Evolutionary conservation across 768 basidiomycete genomes (phyloP), one percentile per base, ranked within the genome.

Genomic region (Suillus paluster): DNA sequence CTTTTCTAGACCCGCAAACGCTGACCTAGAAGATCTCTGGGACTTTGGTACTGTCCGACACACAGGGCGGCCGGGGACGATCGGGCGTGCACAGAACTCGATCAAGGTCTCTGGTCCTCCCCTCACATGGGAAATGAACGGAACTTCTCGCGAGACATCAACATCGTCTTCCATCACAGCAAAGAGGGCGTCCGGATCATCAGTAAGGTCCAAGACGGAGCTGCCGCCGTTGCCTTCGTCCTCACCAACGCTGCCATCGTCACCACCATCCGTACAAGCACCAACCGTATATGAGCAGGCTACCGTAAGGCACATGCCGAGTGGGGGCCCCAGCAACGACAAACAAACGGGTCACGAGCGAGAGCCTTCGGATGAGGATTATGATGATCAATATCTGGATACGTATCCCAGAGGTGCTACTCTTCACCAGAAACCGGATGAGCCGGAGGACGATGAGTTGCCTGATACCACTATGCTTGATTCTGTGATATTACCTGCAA

Each of bases 21-120:
- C 81, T 41, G 90, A 91, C 66, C 81, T 84, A 3, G 92, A 93
- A 57, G 94, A 96, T 65, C 78, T 98, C 38, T 99, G 97, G 97
- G 97, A 99, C 73, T 97, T 98, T 76, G 97, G 97, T 15, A 99
- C 97, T 9, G 90, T 99, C 50, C 91, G 93, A 60, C 89, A 95
- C 69, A 85, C 85, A 46, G 77, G 82, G 49, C 78, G 83, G 66
- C 73, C 78, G 61, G 80, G 77, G 21, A 92, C 92, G 17, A 81
- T 93, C 50, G 92, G 92, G n/a, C 84, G 88, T 57, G 75, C 86
- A 25, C 71, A 71, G 36, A 84, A 82, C 67, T 83, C 83, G 60
- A 76, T 86, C 64, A 83, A 83, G 57, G 78, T 84, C 45, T 84
- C 88, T 44, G 89, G 89, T 1, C 88, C 88, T 17, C 85, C 87